Base-by-base conservation (phyloP, 2,329 filamentous ascomycete genomes). In the Davidsoniella eucalypti region DNA sequence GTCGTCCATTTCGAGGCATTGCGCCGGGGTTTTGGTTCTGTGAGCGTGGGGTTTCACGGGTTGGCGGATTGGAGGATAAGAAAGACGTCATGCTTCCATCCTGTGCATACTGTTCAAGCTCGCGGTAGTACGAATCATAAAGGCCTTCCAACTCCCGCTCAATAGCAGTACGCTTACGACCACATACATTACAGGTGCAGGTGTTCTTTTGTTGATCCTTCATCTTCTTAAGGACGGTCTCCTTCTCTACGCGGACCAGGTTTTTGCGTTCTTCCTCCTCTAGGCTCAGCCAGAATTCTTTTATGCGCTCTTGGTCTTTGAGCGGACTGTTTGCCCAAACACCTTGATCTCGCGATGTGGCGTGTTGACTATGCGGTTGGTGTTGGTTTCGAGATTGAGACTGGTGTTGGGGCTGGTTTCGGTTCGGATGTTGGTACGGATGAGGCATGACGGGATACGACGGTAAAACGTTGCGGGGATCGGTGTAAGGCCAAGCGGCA, bases 141-240 rank as follows among this genome's bases (percentile, higher is more conserved):
- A 98, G 75, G 16, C 94, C 88, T 63, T 98, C 92, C 10, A 98
- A 72, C 65, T 98, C 92, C 67, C 98, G 92, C 66, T 98, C 92
- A 58, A 98, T 98, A 38, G 92, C 92, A 10, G 84, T 94, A 49
- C 92, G 80, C 69, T 98, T 98, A 57, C 92, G 78, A 49, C 92
- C 92, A 64, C 92, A 98, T 39, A 98, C 90, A 4, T 87, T 93
- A 66, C 92, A 98, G 64, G 88, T 95, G 70, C 92, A 98, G 2
- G 90, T 96, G 64, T 96, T 88, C 66, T 96, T 96, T 65, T 98
- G 92, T 65, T 98, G 92, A 65, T 98, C 92, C 72, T 98, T 98
- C 92, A 98, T 98, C 71, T 98, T 98, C 61, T 86, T 87, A 51
- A 98, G 69, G 0, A 98, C 92, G 6, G 92, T 90, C 65, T 98